These are phyloP conservation scores for Metrosideros polymorpha DNA, from an alignment of 441 rosid species.

Conservation along the genomic window DNA sequence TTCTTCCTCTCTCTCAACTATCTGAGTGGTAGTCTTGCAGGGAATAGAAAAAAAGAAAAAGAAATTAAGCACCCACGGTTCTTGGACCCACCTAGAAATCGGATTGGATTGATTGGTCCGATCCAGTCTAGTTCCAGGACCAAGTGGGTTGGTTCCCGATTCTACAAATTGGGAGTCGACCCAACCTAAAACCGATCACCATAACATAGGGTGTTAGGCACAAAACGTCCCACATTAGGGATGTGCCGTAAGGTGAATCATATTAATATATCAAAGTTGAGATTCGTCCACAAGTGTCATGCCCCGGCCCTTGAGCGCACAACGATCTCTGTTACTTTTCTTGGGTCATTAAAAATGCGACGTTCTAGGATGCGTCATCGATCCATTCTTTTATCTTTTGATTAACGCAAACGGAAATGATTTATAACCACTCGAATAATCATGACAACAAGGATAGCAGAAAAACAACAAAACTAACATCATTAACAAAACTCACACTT, in stretches of 20 bases:
- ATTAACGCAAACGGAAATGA: too few species aligned
- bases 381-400: too few species aligned
- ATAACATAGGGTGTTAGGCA: neutral
- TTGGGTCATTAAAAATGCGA: too few species aligned
- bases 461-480: too few species aligned
- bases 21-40: neutral
- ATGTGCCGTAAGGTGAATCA: neutral
- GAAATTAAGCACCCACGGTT: neutral
- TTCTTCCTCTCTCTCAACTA: neutral
- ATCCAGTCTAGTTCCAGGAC: neutral
- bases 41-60: neutral
- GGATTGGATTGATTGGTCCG: too few species aligned
- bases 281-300: neutral
- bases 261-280: neutral
- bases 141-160: accelerated
- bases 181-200: too few species aligned
- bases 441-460: too few species aligned
- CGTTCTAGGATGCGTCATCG: too few species aligned
- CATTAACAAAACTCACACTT: too few species aligned
- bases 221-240: neutral
- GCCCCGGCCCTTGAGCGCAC: too few species aligned
- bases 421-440: too few species aligned
- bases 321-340: too few species aligned
- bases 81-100: neutral
- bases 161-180: neutral